Evolutionary conservation across 2,329 filamentous ascomycete species (phyloP).

Genomic region (Aspergillus tubingensis): DNA sequence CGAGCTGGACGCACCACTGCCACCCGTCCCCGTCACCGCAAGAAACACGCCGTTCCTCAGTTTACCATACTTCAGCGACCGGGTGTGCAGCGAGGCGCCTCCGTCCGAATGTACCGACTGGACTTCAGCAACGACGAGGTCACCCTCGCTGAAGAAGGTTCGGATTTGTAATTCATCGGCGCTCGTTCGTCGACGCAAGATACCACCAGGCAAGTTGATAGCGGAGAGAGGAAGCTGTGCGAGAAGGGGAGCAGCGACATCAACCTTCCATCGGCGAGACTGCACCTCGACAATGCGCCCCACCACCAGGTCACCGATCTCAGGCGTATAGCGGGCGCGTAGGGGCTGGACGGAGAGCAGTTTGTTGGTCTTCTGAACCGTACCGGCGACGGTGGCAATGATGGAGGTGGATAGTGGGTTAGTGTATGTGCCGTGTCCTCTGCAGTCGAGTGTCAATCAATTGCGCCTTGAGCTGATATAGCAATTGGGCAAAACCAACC

Average conservation of each 20-base stretch:
- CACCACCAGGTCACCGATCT: conserved; percentile 94
- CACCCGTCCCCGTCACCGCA: conserved; percentile 76
- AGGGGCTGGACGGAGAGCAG: conserved; percentile 88
- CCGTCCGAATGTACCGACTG: conserved; percentile 86
- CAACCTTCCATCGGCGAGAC: conserved; percentile 88
- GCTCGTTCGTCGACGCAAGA: conserved; percentile 85
- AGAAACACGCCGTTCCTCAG: conserved; percentile 90
- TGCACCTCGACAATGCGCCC: conserved; percentile 96
- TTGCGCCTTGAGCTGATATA: not conserved
- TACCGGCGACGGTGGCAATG: conserved; percentile 86
- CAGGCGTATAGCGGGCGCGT: conserved; percentile 88
- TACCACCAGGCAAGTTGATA: conserved; percentile 94
- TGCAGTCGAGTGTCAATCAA: conserved; percentile 34
- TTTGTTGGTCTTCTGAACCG: conserved; percentile 91
- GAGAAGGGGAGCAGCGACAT: conserved; percentile 84
- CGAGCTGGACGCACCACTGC: conserved; percentile 56
- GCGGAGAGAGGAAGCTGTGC: conserved; percentile 81
- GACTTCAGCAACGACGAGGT: conserved; percentile 91
- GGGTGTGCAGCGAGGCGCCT: conserved; percentile 82
- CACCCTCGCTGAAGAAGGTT: conserved; percentile 94
- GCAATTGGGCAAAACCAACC: conserved; percentile 25
- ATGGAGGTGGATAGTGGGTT: conserved; percentile 65
- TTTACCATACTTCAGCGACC: conserved; percentile 91
- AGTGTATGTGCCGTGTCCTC: conserved; percentile 90
- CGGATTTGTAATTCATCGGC: conserved; percentile 97